Evolutionary conservation across 2,329 filamentous ascomycete genomes (phyloP).

Genomic region (Berkeleyomyces basicola): DNA sequence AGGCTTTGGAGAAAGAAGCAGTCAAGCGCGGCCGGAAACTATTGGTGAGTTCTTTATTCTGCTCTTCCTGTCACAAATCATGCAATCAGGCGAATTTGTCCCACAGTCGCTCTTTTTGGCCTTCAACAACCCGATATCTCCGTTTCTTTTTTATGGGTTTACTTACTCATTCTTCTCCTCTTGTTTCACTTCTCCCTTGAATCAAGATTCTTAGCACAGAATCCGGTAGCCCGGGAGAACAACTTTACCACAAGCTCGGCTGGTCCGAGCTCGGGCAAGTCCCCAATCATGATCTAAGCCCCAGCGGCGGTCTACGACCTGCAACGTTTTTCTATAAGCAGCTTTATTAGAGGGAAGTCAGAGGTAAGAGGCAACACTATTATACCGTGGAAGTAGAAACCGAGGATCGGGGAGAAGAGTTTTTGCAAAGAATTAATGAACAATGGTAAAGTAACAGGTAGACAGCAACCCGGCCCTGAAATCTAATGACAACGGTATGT

Average conservation of each 20-base stretch:
- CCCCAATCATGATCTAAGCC: conserved; percentile 35
- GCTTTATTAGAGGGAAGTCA: conserved; percentile 18
- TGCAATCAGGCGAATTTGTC: not conserved
- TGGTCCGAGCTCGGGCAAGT: conserved; percentile 39
- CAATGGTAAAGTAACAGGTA: not conserved
- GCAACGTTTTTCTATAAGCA: conserved; percentile 45
- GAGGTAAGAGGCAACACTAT: not conserved
- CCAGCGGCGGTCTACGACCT: conserved; percentile 31
- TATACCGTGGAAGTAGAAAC: not conserved
- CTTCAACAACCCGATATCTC: not conserved
- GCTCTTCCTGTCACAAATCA: not conserved
- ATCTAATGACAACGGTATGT: not conserved
- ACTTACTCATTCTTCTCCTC: not conserved
- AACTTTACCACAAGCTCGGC: conserved; percentile 37
- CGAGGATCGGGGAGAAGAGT: not conserved
- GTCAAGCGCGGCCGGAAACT: conserved; percentile 30
- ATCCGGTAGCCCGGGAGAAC: conserved; percentile 34
- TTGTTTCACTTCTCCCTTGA: not conserved
- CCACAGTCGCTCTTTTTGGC: not conserved
- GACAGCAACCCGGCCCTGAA: not conserved
- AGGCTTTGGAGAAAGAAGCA: conserved; percentile 38
- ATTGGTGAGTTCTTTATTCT: conserved; percentile 28
- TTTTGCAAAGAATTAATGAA: not conserved
- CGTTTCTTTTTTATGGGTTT: not conserved
- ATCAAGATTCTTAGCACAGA: conserved; percentile 36